Conservation (phyloP, 306 rosid species). For the Pterocarpus santalinus region DNA sequence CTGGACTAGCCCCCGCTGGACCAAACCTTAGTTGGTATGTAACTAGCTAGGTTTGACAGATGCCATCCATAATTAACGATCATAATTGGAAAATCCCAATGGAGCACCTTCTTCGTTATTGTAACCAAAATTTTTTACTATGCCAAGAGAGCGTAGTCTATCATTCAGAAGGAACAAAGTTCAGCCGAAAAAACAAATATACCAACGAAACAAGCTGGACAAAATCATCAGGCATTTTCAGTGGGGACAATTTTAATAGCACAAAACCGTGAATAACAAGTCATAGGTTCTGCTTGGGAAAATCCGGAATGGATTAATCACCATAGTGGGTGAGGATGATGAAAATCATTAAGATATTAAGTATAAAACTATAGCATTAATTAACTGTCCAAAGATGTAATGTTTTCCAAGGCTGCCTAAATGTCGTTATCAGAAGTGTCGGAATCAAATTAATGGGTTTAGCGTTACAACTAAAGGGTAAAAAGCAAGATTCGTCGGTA, state of each 20-base stretch:
- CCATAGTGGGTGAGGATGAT: conserved; percentile 34
- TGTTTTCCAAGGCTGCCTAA: not conserved
- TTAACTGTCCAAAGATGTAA: not conserved
- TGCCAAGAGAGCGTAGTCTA: not conserved
- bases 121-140: not conserved
- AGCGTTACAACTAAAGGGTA: conserved; percentile 33
- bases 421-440: conserved; percentile 49
- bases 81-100: not conserved
- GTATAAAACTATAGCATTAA: not conserved
- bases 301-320: conserved; percentile 41
- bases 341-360: not conserved
- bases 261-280: not conserved
- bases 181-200: conserved; percentile 17
- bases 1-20: too few species aligned
- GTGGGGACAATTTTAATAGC: not conserved
- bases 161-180: not conserved
- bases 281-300: conserved; percentile 41
- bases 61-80: not conserved
- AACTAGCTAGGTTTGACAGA: not conserved
- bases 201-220: conserved; percentile 27
- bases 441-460: conserved; percentile 53
- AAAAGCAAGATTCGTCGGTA: conserved; percentile 51
- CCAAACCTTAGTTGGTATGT: too few species aligned
- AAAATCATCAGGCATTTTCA: conserved; percentile 18
- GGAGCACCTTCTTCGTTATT: not conserved